Conservation (phyloP, 2,329 filamentous ascomycete genomes). For the Trichoderma sp. region DNA sequence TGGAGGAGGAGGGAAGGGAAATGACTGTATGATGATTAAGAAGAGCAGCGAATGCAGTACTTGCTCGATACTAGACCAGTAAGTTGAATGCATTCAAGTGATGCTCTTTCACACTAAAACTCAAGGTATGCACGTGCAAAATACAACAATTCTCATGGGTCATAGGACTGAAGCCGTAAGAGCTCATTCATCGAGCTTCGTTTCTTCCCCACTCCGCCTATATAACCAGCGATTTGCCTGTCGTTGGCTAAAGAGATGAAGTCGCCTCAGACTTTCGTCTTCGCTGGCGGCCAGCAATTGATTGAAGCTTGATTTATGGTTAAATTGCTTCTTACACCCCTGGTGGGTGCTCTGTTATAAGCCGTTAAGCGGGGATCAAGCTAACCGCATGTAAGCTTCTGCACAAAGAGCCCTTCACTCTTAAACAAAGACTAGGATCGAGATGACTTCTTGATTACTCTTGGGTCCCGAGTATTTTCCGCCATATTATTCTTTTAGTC, state of each 20-base stretch:
- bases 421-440: background rate
- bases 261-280: background rate
- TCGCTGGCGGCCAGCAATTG: background rate
- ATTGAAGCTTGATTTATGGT: background rate
- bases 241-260: background rate
- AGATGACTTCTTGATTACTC: background rate
- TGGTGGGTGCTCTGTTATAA: background rate
- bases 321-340: background rate
- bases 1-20: background rate
- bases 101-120: too few relatives aligned
- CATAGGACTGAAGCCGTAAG: background rate
- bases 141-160: background rate
- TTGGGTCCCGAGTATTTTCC: background rate
- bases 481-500: background rate
- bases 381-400: background rate
- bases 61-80: background rate
- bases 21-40: background rate
- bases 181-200: background rate
- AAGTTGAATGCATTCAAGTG: too few relatives aligned
- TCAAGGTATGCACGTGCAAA: background rate
- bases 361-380: background rate
- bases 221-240: background rate
- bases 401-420: background rate
- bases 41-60: background rate
- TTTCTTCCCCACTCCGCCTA: background rate